Conservation (phyloP, 2,329 filamentous ascomycete genomes). For the Exophiala sideris region DNA sequence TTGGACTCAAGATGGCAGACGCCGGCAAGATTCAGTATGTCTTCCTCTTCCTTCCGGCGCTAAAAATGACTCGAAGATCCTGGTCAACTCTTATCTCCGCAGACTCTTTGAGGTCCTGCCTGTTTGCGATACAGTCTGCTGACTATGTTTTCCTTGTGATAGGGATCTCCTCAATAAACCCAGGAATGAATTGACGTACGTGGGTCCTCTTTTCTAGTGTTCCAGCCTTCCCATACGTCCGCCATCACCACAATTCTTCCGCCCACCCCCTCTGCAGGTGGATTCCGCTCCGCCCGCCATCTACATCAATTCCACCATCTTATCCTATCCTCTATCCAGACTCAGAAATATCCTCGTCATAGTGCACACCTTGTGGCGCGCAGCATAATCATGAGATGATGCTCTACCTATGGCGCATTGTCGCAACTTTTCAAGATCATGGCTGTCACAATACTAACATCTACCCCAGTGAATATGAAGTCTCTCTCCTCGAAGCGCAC, state of each 20-base stretch:
- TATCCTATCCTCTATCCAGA: background rate
- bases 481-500: constrained; percentile 75
- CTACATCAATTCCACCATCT: constrained; percentile 11
- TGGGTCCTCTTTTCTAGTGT: constrained; percentile 30
- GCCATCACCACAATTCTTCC: constrained; percentile 25
- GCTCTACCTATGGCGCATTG: background rate
- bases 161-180: constrained; percentile 89
- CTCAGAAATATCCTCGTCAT: constrained; percentile 1
- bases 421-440: background rate
- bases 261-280: constrained; percentile 9
- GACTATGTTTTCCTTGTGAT: constrained; percentile 23
- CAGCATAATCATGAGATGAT: background rate
- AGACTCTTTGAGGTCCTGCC: constrained; percentile 3
- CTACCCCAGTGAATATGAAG: constrained; percentile 74
- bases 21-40: constrained; percentile 66
- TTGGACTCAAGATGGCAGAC: constrained; percentile 55
- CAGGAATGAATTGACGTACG: constrained; percentile 86
- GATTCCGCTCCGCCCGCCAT: constrained; percentile 28
- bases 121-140: constrained; percentile 7
- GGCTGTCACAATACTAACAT: constrained; percentile 6
- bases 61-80: constrained; percentile 23
- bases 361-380: background rate
- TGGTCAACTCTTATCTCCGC: constrained; percentile 17
- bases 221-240: constrained; percentile 16
- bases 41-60: constrained; percentile 18